These are phyloP conservation scores for Talaromyces sp. DNA, from an alignment of 2,329 filamentous ascomycete species.

Conservation along the genomic window DNA sequence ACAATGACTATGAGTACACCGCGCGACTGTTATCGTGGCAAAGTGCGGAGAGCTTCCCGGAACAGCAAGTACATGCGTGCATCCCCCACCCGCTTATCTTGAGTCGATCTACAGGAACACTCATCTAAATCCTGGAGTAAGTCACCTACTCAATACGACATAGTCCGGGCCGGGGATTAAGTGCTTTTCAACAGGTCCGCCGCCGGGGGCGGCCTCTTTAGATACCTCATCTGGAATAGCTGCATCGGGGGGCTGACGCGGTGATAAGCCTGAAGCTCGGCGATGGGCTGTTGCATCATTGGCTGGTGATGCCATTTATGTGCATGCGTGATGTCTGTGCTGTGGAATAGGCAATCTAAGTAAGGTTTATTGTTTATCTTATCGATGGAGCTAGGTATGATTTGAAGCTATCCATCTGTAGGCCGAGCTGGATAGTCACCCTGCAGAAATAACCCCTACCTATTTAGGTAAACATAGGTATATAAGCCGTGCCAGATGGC, in stretches of 20 bases:
- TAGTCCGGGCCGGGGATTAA: not conserved
- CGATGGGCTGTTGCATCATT: conserved; percentile 1
- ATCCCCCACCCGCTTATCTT: conserved; percentile 11
- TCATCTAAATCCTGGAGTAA: not conserved
- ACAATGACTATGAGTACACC: too few relatives aligned
- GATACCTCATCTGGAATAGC: conserved; percentile 15
- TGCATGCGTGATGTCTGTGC: not conserved
- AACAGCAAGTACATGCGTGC: conserved; percentile 15
- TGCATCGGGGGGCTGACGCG: not conserved
- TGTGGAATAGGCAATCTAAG: not conserved
- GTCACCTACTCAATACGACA: not conserved
- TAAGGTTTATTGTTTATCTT: not conserved
- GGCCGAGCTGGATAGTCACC: not conserved
- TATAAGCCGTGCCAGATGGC: not conserved
- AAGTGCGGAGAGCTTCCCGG: conserved; percentile 9
- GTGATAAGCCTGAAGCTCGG: not conserved
- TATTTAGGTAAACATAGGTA: not conserved
- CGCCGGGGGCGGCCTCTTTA: conserved; percentile 2
- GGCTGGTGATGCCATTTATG: not conserved
- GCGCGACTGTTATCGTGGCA: not conserved
- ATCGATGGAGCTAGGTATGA: not conserved
- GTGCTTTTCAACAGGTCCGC: not conserved
- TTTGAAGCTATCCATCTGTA: not conserved
- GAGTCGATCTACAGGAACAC: conserved; percentile 8
- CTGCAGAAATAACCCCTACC: not conserved